phyloP scores from a whole-genome alignment of 2,329 filamentous ascomycete genomes.

The Pseudogymnoascus sp. region DNA sequence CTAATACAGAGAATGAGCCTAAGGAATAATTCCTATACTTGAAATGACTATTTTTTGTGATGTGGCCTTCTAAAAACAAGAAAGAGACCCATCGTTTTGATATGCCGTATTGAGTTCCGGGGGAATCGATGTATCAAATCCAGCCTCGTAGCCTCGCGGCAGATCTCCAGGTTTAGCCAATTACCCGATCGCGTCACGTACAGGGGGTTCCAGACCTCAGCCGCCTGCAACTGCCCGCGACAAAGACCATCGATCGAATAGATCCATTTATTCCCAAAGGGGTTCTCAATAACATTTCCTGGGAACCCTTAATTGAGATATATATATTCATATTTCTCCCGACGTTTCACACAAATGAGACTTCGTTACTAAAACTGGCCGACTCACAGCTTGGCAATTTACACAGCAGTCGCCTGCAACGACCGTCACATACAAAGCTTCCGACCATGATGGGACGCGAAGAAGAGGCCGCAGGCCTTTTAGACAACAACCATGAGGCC shows the following conservation, averaged over 20 bases:
- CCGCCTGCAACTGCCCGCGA: background rate
- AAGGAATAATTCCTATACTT: background rate
- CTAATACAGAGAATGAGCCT: background rate
- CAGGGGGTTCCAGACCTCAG: background rate
- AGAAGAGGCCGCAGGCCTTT: slow-evolving; percentile 25
- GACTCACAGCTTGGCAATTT: background rate
- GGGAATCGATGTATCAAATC: background rate
- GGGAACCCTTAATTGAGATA: background rate
- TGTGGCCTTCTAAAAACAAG: background rate
- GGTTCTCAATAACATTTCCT: slow-evolving; percentile 6
- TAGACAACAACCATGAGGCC: slow-evolving; percentile 18
- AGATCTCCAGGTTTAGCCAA: background rate
- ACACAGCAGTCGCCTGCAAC: background rate
- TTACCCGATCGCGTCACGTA: background rate
- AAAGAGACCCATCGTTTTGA: background rate
- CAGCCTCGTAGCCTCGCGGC: slow-evolving; percentile 3
- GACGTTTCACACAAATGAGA: background rate
- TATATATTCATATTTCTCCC: background rate
- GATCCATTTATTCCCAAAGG: background rate
- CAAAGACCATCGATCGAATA: background rate
- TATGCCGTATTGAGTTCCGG: background rate
- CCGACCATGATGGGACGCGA: slow-evolving; percentile 24
- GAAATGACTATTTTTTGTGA: background rate
- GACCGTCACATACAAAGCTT: background rate
- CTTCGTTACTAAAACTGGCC: background rate